These are phyloP conservation scores for Sanghuangporus baumii DNA, from an alignment of 1,284 basidiomycete genomes.

Conservation along the genomic window DNA sequence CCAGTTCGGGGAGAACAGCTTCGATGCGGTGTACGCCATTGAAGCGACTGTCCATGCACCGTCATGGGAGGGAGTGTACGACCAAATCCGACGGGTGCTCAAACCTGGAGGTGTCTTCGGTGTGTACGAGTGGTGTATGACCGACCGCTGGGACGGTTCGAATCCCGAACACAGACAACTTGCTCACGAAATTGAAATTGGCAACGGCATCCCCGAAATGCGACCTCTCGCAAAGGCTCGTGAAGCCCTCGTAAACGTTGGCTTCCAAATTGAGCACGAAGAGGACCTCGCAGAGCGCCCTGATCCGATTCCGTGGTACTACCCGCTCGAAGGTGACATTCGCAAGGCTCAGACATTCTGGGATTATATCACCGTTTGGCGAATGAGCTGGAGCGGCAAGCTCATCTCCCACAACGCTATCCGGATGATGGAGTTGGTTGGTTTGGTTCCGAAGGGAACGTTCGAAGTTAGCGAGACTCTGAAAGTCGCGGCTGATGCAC, in stretches of 20 bases:
- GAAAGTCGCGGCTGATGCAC: slow-evolving; percentile 74
- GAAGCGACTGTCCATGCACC: slow-evolving; percentile 98
- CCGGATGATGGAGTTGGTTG: slow-evolving; percentile 72
- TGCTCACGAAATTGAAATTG: slow-evolving; percentile 87
- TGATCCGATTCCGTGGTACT: slow-evolving; percentile 90
- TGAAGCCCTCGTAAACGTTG: slow-evolving; percentile 78
- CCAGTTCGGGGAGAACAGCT: slow-evolving; percentile 90
- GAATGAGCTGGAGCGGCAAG: slow-evolving; percentile 87
- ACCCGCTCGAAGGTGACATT: slow-evolving; percentile 92
- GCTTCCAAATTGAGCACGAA: slow-evolving; percentile 87
- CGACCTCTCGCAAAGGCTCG: slow-evolving; percentile 71
- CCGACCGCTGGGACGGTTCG: slow-evolving; percentile 86
- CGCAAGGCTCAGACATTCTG: slow-evolving; percentile 89
- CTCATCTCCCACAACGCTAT: slow-evolving; percentile 82
- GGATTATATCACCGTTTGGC: slow-evolving; percentile 86
- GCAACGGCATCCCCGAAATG: slow-evolving; percentile 98
- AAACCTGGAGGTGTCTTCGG: slow-evolving; percentile 98
- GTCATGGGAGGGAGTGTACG: slow-evolving; percentile 92
- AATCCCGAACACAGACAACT: slow-evolving; percentile 88
- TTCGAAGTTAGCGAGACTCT: slow-evolving; percentile 86
- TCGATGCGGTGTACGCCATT: slow-evolving; percentile 97
- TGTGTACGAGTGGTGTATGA: slow-evolving; percentile 99
- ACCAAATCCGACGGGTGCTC: slow-evolving; percentile 89
- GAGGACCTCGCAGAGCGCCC: slow-evolving; percentile 90
- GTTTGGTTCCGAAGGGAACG: slow-evolving; percentile 90